Evolutionary conservation across 148 eudicot genomes (phyloP).

Genomic region (Oxyria digyna): DNA sequence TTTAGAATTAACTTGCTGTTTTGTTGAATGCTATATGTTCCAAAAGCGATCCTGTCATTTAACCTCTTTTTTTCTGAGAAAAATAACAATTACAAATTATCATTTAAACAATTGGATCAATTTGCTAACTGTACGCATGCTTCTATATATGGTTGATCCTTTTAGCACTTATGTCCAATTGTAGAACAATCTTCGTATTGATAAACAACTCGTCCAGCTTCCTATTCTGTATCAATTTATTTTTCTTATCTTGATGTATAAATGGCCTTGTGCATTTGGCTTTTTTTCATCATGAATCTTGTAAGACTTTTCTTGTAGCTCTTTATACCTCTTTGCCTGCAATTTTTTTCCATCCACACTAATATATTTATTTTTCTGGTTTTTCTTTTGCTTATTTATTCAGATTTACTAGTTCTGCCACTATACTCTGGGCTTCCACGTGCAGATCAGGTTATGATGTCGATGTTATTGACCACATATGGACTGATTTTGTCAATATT

Average conservation of each 20-base stretch:
- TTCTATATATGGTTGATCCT: not conserved
- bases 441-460: conserved; percentile 68
- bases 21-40: not conserved
- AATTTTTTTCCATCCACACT: not conserved
- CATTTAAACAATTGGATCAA: not conserved
- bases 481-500: not conserved
- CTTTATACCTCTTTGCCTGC: not conserved
- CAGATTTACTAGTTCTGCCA: conserved; percentile 81
- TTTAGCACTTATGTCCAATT: not conserved
- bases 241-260: not conserved
- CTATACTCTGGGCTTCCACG: conserved; percentile 93
- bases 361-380: not conserved
- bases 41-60: not conserved
- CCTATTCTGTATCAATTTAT: not conserved
- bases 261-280: not conserved
- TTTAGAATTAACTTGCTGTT: not conserved
- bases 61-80: not conserved
- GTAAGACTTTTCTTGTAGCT: not conserved
- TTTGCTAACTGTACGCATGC: not conserved
- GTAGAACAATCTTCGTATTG: not conserved
- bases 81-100: not conserved
- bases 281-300: not conserved
- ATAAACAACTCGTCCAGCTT: not conserved
- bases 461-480: not conserved
- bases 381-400: conserved; percentile 5